Percentiles rank a stretch among this genome's conserved stretches.
Evolutionary conservation across 257 asterid species (phyloP).

Genomic region (Nicotiana benthamiana): DNA sequence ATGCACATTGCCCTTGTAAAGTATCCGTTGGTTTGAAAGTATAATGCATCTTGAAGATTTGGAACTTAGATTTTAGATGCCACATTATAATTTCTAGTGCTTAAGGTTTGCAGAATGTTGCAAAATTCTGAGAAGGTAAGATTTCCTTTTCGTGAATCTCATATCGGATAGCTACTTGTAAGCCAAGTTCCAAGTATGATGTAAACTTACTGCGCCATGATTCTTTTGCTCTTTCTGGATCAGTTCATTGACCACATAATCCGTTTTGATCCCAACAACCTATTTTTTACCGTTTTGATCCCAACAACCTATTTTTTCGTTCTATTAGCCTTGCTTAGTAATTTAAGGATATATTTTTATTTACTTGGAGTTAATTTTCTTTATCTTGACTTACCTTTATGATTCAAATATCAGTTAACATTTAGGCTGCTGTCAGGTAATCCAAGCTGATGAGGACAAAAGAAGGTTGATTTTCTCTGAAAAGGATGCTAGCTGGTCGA

Average conservation of each 20-base stretch:
- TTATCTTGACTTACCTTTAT: not conserved
- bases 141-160: not conserved
- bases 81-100: not conserved
- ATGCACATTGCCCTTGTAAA: not conserved
- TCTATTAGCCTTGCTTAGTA: not conserved
- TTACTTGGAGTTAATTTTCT: not conserved
- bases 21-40: not conserved
- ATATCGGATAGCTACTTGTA: not conserved
- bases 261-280: not conserved
- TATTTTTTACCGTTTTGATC: too few species aligned
- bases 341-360: not conserved
- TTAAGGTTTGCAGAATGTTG: not conserved
- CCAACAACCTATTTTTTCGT: too few species aligned
- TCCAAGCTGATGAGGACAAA: slow-evolving; percentile 67
- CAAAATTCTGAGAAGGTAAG: not conserved
- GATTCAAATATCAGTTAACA: not conserved
- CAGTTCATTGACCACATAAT: not conserved
- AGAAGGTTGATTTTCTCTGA: slow-evolving; percentile 82
- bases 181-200: not conserved
- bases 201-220: not conserved
- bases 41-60: too few species aligned
- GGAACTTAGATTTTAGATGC: not conserved
- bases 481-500: slow-evolving; percentile 76
- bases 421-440: slow-evolving; percentile 43
- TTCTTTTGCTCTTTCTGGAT: not conserved